Evolutionary conservation across 1,139 yeast species (phyloP), one percentile per base, ranked within the genome.

Genomic region (Protomyces inouyei): DNA sequence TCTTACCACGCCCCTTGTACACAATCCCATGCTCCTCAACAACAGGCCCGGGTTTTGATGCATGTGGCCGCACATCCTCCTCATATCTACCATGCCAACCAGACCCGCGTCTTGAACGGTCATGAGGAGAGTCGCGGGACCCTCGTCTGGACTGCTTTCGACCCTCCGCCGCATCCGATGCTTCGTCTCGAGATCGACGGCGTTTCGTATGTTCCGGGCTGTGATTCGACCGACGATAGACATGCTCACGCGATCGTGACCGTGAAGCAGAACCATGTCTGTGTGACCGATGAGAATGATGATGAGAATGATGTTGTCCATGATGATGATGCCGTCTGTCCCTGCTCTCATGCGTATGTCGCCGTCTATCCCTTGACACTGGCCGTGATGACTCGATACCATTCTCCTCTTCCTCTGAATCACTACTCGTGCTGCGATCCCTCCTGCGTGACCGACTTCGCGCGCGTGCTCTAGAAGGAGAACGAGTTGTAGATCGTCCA

Each of bases 1-100:
- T 59, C 53, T 52, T 52, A 3, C 63, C 63, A 8, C 63, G 56
- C 21, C 63, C 63, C 18, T 59, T 59, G 57, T 59, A 59, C 16
- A 40, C 37, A 28, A 59, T 35, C 14, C 54, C 63, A 14, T 23
- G 57, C 25, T 52, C 28, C 3, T 21, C 55, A 8, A 3, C 25
- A 43, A n/a, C 25, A n/a, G 23, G 48, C 43, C 16, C 16, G 6
- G 43, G 43, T 37, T 12, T n/a, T 14, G 43, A n/a, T n/a, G 43
- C 14, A 9, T n/a, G 43, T n/a, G 43, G 43, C 48, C 48, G 48
- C 6, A 18, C 12, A 18, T 43, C 48, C 21, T 12, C 23, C 14
- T n/a, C 21, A 10, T 43, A 16, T 14, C 48, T 9, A 12, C 43
- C 43, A 9, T 16, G 18, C 25, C 48, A 21, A 4, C 43, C 43